phyloP scores from a whole-genome alignment of 2,329 filamentous ascomycete genomes.

The Talaromyces pinophilus region DNA sequence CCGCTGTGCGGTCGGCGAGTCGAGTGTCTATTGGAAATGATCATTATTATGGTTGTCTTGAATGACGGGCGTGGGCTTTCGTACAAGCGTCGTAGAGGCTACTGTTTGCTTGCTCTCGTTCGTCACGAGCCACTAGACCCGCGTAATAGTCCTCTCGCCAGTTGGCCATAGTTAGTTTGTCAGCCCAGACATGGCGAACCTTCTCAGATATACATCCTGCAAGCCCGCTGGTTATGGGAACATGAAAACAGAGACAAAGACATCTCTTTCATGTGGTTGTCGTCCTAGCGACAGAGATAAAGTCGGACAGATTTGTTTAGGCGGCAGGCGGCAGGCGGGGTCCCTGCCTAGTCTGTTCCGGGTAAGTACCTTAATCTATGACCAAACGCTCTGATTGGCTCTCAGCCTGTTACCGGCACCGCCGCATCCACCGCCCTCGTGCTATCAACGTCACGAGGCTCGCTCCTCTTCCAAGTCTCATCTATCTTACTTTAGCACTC shows the following conservation, averaged over 20 bases:
- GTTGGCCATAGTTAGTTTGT: constrained; percentile 55
- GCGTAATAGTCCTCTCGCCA: constrained; percentile 82
- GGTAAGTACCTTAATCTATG: constrained; percentile 4
- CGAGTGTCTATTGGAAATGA: constrained; percentile 55
- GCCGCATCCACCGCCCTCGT: constrained; percentile 36
- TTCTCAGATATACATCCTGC: neutral
- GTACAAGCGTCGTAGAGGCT: constrained; percentile 78
- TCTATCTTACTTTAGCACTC: constrained; percentile 1
- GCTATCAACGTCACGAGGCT: constrained; percentile 25
- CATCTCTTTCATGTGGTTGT: neutral
- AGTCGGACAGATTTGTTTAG: constrained; percentile 1
- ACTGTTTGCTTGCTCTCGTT: constrained; percentile 64
- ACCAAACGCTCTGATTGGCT: neutral
- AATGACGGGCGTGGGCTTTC: constrained; percentile 15
- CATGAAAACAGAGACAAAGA: neutral
- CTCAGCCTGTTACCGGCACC: constrained; percentile 32
- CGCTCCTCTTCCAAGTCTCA: constrained; percentile 6
- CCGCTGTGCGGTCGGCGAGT: constrained; percentile 65
- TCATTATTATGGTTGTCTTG: constrained; percentile 22
- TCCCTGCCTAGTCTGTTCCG: constrained; percentile 8
- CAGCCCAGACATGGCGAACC: neutral
- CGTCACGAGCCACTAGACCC: constrained; percentile 70
- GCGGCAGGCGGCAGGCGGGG: constrained; percentile 5
- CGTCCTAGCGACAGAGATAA: neutral
- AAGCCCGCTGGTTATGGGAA: neutral